Conservation (phyloP, 805 yeast species). For the Wickerhamiella dianesei region DNA sequence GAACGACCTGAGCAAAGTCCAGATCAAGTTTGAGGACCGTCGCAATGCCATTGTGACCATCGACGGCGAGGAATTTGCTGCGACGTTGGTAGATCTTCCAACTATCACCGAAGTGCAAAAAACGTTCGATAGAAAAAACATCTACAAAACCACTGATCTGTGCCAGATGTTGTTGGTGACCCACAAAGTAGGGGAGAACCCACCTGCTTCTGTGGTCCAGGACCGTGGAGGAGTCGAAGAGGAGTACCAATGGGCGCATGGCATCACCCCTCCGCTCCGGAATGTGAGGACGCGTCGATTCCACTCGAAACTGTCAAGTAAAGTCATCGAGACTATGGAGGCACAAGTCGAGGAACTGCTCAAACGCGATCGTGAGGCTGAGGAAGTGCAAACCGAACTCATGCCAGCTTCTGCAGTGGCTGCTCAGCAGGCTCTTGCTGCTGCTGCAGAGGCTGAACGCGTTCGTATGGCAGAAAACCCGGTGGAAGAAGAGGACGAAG, state of each 20-base stretch:
- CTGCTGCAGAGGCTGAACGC: slow-evolving; percentile 24
- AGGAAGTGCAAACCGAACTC: slow-evolving; percentile 62
- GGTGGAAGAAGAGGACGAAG: slow-evolving; percentile 27
- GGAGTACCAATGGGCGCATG: slow-evolving; percentile 44
- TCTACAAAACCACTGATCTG: slow-evolving; percentile 74
- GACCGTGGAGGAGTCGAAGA: neutral
- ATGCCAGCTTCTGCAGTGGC: slow-evolving; percentile 32
- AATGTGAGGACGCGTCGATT: slow-evolving; percentile 58
- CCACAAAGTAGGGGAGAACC: slow-evolving; percentile 31
- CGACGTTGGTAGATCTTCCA: slow-evolving; percentile 78
- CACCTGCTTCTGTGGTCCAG: slow-evolving; percentile 7
- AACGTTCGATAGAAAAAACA: slow-evolving; percentile 76
- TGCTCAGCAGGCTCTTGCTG: slow-evolving; percentile 22
- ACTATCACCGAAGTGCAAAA: slow-evolving; percentile 77
- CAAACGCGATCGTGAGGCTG: slow-evolving; percentile 68
- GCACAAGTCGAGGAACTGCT: slow-evolving; percentile 64
- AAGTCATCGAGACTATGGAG: slow-evolving; percentile 66
- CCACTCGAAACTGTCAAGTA: slow-evolving; percentile 53
- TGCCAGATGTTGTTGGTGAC: slow-evolving; percentile 74
- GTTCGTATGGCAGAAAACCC: neutral
- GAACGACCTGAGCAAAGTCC: slow-evolving; percentile 51
- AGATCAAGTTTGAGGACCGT: slow-evolving; percentile 71
- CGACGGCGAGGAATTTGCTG: slow-evolving; percentile 61
- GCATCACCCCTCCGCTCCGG: slow-evolving; percentile 68
- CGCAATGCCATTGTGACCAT: slow-evolving; percentile 65